phyloP scores from a whole-genome alignment of 2,329 filamentous ascomycete genomes.

The Ustulina deusta region DNA sequence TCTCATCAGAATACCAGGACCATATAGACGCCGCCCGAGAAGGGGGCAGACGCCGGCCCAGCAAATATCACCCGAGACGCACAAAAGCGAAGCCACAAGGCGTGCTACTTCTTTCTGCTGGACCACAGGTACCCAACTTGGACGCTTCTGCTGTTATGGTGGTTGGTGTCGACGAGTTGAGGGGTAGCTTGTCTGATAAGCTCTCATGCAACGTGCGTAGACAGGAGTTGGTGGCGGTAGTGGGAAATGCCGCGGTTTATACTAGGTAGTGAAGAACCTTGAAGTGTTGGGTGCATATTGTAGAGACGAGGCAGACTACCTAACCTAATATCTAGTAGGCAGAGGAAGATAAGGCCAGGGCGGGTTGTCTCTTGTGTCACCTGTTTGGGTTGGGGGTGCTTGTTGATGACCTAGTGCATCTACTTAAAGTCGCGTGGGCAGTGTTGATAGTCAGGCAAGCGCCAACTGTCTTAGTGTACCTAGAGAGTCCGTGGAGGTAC shows the following conservation, averaged over 20 bases:
- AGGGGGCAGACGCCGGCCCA: constrained; percentile 25
- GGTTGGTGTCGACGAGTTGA: background rate
- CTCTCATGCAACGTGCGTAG: background rate
- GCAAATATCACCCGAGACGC: constrained; percentile 22
- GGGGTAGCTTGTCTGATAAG: constrained; percentile 18
- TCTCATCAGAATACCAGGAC: constrained; percentile 7
- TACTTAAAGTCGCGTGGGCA: constrained; percentile 20
- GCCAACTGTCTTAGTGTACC: constrained; percentile 15
- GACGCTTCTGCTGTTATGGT: background rate
- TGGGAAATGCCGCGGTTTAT: background rate
- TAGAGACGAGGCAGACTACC: constrained; percentile 5
- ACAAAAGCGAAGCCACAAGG: background rate
- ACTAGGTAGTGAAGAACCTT: background rate
- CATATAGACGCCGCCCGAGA: constrained; percentile 26
- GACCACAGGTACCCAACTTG: background rate
- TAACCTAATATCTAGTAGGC: background rate
- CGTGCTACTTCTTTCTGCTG: background rate
- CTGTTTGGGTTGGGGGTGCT: constrained; percentile 41
- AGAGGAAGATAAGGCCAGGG: constrained; percentile 32
- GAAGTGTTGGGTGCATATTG: background rate
- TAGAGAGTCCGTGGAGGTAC: constrained; percentile 2
- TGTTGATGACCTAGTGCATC: constrained; percentile 46
- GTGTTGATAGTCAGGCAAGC: constrained; percentile 5
- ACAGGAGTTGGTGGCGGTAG: background rate
- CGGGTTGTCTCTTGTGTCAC: constrained; percentile 42